These are phyloP conservation scores for Gossypium turneri DNA, from an alignment of 345 rosid species.

Conservation along the genomic window DNA sequence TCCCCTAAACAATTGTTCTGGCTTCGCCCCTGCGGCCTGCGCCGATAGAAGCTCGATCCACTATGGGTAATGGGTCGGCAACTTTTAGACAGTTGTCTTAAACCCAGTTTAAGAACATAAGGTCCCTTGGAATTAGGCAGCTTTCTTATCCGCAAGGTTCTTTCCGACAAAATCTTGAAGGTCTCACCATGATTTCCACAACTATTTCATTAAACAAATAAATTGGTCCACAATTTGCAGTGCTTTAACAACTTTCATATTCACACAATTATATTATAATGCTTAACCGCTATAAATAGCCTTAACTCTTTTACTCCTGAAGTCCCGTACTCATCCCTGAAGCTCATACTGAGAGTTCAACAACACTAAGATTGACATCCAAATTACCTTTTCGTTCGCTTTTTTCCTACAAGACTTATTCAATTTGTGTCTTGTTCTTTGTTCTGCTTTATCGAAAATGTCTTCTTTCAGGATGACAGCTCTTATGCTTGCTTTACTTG, in stretches of 20 bases:
- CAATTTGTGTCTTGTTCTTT: neutral
- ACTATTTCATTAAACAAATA: neutral
- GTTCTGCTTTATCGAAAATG: neutral
- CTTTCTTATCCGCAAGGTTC: neutral
- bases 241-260: neutral
- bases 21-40: too few relatives aligned
- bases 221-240: neutral
- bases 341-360: neutral
- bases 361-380: too few relatives aligned
- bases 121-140: neutral
- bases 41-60: neutral
- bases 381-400: neutral
- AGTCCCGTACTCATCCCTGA: neutral
- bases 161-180: neutral
- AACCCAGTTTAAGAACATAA: neutral
- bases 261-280: neutral
- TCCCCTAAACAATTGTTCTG: too few relatives aligned
- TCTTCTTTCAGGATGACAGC: neutral
- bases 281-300: neutral
- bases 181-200: neutral
- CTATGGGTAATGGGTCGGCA: neutral
- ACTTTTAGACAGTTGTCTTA: neutral
- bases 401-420: neutral
- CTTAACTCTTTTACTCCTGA: neutral
- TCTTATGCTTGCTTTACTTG: slow-evolving; percentile 1